These are phyloP conservation scores for Cicer judaicum DNA, from an alignment of 306 rosid genomes.

Conservation along the genomic window DNA sequence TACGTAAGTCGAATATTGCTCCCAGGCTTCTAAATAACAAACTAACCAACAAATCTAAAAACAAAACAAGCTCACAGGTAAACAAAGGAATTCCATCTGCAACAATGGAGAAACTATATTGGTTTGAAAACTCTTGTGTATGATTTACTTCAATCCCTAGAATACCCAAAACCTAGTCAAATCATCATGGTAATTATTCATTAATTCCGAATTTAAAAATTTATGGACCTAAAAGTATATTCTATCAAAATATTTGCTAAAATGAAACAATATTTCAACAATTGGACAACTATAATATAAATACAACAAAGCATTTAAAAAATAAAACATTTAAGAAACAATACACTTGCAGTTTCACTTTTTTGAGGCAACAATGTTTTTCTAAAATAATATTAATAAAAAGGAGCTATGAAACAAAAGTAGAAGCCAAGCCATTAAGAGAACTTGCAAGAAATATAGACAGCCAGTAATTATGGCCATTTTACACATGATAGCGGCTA, in stretches of 20 bases:
- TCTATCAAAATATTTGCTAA: not conserved
- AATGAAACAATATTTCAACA: slow-evolving; percentile 24
- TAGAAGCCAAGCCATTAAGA: slow-evolving; percentile 11
- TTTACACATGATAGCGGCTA: no score
- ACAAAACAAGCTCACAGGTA: slow-evolving; percentile 15
- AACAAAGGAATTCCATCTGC: slow-evolving; percentile 31
- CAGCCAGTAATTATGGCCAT: no score
- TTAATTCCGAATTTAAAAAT: not conserved
- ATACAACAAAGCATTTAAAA: not conserved
- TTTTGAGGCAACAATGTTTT: not conserved
- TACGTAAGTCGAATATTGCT: not conserved
- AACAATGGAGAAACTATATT: slow-evolving; percentile 32
- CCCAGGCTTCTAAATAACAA: slow-evolving; percentile 18
- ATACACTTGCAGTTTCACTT: not conserved
- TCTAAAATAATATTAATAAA: not conserved
- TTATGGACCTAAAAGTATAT: not conserved
- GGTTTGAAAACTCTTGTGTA: not conserved
- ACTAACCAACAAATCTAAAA: slow-evolving; percentile 13
- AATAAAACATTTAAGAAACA: slow-evolving; percentile 1
- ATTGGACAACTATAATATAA: not conserved
- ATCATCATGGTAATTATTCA: not conserved
- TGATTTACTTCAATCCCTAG: slow-evolving; percentile 22
- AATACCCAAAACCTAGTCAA: slow-evolving; percentile 22
- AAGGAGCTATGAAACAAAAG: slow-evolving; percentile 14
- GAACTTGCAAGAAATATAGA: not conserved